Percentiles rank a stretch among this genome's conserved stretches.
Evolutionary conservation across 768 basidiomycete species (phyloP).

Genomic region (Psilocybe sp.): DNA sequence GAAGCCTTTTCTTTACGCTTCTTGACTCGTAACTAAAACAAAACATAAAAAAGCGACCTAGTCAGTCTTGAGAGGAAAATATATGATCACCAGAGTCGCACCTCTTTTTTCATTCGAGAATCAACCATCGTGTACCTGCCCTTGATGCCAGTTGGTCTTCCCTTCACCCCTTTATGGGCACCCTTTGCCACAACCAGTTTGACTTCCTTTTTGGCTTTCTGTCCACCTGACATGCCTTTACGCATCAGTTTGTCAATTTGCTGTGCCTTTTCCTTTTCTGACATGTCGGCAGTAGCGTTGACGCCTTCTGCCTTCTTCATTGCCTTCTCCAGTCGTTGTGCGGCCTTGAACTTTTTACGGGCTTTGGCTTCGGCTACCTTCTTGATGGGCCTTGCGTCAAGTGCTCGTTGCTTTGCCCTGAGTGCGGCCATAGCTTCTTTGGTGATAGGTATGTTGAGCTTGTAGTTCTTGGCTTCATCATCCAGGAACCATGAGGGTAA

Average conservation of each 20-base stretch:
- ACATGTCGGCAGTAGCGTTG: slow-evolving; percentile 82
- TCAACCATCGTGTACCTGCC: slow-evolving; percentile 96
- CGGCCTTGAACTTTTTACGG: slow-evolving; percentile 90
- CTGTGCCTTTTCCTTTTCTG: slow-evolving; percentile 92
- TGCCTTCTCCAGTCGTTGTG: slow-evolving; percentile 82
- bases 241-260: slow-evolving; percentile 92
- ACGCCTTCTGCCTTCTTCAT: slow-evolving; percentile 96
- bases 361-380: slow-evolving; percentile 99
- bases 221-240: slow-evolving; percentile 67
- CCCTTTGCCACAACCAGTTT: slow-evolving; percentile 94
- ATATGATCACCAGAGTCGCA: slow-evolving; percentile 26
- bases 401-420: slow-evolving; percentile 85
- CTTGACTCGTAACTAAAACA: slow-evolving; percentile 68
- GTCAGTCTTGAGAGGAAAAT: background rate
- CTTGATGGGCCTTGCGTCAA: slow-evolving; percentile 97
- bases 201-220: slow-evolving; percentile 68
- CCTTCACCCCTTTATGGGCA: slow-evolving; percentile 83
- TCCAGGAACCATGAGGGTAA: slow-evolving; percentile 97
- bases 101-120: slow-evolving; percentile 91
- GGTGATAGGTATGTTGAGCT: slow-evolving; percentile 92
- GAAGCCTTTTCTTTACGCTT: slow-evolving; percentile 76
- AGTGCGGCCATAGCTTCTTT: slow-evolving; percentile 90
- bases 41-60: background rate
- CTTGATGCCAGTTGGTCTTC: slow-evolving; percentile 93
- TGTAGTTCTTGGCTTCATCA: slow-evolving; percentile 91